Percentiles rank a stretch among this genome's conserved stretches.
Conservation (phyloP, 176 grass and related monocot genomes). For the Zoysia japonica region DNA sequence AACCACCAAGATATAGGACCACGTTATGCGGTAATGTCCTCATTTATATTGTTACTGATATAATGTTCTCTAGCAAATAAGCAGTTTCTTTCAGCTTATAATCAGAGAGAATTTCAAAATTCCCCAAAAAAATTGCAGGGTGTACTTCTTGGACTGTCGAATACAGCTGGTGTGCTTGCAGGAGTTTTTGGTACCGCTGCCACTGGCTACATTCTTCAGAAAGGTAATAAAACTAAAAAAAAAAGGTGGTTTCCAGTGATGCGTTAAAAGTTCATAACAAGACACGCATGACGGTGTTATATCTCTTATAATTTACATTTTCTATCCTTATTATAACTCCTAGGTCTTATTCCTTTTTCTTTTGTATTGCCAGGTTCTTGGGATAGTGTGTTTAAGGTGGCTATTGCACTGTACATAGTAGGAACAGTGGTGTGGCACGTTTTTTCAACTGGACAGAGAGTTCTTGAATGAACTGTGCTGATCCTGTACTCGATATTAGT, state of each 20-base stretch:
- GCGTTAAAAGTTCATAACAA: conserved; percentile 9
- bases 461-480: conserved; percentile 61
- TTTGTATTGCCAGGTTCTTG: conserved; percentile 73
- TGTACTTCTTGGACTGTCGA: conserved; percentile 87
- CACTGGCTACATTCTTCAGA: conserved; percentile 89
- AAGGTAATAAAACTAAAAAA: conserved; percentile 46
- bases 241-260: background rate
- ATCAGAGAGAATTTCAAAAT: conserved; percentile 1
- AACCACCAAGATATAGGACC: conserved; percentile 99
- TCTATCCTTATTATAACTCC: background rate
- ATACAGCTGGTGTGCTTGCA: conserved; percentile 93
- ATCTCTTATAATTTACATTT: background rate
- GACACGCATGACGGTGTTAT: background rate
- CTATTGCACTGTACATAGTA: conserved; percentile 75
- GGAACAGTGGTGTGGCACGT: conserved; percentile 93
- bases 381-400: conserved; percentile 89
- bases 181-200: conserved; percentile 92
- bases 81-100: conserved; percentile 5
- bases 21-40: conserved; percentile 72
- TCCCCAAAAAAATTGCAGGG: conserved; percentile 42
- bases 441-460: conserved; percentile 83
- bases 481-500: conserved; percentile 22
- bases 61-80: conserved; percentile 14
- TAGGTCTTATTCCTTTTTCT: background rate
- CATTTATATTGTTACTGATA: background rate